A percentile compares a stretch with the other conserved stretches of the same genome.
Evolutionary conservation across 2,329 filamentous ascomycete genomes (phyloP).

Genomic region (Elsinoe australis): DNA sequence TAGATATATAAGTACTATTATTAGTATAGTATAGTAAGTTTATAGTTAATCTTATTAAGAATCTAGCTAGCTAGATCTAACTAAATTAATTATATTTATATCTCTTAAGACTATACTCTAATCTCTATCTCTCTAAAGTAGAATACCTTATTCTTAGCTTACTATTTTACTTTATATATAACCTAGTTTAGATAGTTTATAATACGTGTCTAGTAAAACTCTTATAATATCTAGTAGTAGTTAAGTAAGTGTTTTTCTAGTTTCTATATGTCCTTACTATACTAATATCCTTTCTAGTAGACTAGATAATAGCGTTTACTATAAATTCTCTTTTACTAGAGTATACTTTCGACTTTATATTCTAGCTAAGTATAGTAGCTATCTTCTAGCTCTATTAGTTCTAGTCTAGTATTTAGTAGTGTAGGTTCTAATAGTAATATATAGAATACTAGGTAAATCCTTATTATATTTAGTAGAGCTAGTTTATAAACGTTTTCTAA

Average conservation of each 20-base stretch:
- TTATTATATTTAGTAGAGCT: slow-evolving; percentile 12
- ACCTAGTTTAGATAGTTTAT: too few species aligned
- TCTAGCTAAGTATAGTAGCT: neutral
- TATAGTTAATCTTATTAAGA: too few species aligned
- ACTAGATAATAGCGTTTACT: neutral
- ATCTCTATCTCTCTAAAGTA: too few species aligned
- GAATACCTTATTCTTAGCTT: too few species aligned
- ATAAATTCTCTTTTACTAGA: neutral
- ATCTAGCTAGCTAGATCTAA: too few species aligned
- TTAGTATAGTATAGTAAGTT: too few species aligned
- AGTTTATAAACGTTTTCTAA: slow-evolving; percentile 17
- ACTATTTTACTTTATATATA: too few species aligned
- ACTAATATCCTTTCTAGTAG: slow-evolving; percentile 13
- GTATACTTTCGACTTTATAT: slow-evolving; percentile 3
- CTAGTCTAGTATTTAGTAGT: neutral
- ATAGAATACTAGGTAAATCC: slow-evolving; percentile 20
- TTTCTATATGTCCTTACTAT: slow-evolving; percentile 13
- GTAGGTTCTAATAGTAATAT: slow-evolving; percentile 17
- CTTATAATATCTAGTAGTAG: too few species aligned
- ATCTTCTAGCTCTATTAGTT: slow-evolving; percentile 4
- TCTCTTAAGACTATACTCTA: too few species aligned
- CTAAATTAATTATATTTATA: too few species aligned
- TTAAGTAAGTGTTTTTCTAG: slow-evolving; percentile 2
- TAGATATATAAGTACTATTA: too few species aligned
- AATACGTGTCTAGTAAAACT: too few species aligned